Evolutionary conservation across 371 early-diverging fungal genomes (phyloP).

Genomic region (Conidiobolus incongruus): DNA sequence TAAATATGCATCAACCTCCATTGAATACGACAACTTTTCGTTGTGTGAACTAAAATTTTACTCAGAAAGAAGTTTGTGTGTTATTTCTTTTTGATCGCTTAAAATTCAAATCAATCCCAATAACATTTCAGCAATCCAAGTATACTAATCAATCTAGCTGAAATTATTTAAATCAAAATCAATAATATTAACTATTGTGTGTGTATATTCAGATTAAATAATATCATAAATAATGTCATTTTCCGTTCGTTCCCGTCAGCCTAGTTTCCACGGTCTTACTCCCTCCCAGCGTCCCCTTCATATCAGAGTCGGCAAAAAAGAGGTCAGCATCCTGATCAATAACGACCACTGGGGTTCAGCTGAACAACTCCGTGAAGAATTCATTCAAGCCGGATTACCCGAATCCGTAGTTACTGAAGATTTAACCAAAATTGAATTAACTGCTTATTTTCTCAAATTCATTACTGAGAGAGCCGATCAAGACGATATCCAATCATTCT

Average conservation of each 20-base stretch:
- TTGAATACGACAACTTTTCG: too few species aligned
- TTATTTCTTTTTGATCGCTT: too few species aligned
- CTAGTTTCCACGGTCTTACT: neutral
- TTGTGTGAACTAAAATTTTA: too few species aligned
- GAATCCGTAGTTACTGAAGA: conserved; percentile 20
- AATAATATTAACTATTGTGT: too few species aligned
- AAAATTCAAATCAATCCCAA: too few species aligned
- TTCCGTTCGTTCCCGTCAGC: conserved; percentile 1
- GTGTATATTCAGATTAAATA: too few species aligned
- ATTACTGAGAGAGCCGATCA: conserved; percentile 29
- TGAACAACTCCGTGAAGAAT: conserved; percentile 66
- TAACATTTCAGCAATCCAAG: too few species aligned
- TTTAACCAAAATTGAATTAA: conserved; percentile 44
- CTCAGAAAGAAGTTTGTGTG: too few species aligned
- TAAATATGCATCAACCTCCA: too few species aligned
- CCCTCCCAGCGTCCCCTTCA: conserved; percentile 45
- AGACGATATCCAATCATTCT: conserved; percentile 17
- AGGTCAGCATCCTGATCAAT: conserved; percentile 64
- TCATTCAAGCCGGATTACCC: conserved; percentile 14
- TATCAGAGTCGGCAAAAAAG: conserved; percentile 53
- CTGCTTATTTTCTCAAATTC: conserved; percentile 49
- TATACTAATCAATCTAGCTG: too few species aligned
- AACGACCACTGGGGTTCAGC: conserved; percentile 73
- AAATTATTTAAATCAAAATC: too few species aligned
- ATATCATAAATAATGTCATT: neutral